Percentiles rank a stretch among this genome's conserved stretches.
Evolutionary conservation across 2,329 filamentous ascomycete genomes (phyloP).

Genomic region (Arthrobotrys pseudoclavata): DNA sequence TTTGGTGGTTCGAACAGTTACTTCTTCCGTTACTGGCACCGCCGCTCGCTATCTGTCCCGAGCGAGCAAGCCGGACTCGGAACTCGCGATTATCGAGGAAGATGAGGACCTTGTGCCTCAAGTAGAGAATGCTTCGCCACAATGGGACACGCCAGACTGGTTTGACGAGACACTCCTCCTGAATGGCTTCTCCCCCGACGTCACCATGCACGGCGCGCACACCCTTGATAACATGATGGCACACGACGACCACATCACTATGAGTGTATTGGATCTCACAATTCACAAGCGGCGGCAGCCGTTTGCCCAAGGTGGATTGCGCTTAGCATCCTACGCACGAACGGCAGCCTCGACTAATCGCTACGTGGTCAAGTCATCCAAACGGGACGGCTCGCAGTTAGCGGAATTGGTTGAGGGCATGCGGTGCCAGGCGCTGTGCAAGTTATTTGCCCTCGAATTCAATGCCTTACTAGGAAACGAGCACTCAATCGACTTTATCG

Average conservation of each 20-base stretch:
- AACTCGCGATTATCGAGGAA: conserved; percentile 60
- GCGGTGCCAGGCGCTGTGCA: conserved; percentile 67
- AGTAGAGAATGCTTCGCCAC: conserved; percentile 57
- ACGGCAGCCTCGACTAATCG: conserved; percentile 63
- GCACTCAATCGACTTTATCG: conserved; percentile 65
- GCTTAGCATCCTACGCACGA: conserved; percentile 66
- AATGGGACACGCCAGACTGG: conserved; percentile 64
- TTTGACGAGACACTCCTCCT: conserved; percentile 64
- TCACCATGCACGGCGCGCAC: conserved; percentile 62
- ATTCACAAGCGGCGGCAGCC: conserved; percentile 64
- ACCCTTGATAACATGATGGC: conserved; percentile 66
- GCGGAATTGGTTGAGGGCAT: conserved; percentile 66
- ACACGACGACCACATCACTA: conserved; percentile 65
- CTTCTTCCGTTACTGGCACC: conserved; percentile 64
- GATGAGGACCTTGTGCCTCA: not conserved
- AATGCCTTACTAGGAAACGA: conserved; percentile 64
- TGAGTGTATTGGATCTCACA: conserved; percentile 65
- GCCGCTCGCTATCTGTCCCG: conserved; percentile 61
- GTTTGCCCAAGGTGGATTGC: conserved; percentile 65
- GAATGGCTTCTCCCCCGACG: conserved; percentile 65
- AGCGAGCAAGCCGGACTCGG: conserved; percentile 2
- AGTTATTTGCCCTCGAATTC: conserved; percentile 67
- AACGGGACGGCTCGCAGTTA: conserved; percentile 62
- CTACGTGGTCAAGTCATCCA: conserved; percentile 66
- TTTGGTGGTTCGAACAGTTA: conserved; percentile 64